phyloP scores from a whole-genome alignment of 1,284 basidiomycete species.

The Leccinum ponderosum region DNA sequence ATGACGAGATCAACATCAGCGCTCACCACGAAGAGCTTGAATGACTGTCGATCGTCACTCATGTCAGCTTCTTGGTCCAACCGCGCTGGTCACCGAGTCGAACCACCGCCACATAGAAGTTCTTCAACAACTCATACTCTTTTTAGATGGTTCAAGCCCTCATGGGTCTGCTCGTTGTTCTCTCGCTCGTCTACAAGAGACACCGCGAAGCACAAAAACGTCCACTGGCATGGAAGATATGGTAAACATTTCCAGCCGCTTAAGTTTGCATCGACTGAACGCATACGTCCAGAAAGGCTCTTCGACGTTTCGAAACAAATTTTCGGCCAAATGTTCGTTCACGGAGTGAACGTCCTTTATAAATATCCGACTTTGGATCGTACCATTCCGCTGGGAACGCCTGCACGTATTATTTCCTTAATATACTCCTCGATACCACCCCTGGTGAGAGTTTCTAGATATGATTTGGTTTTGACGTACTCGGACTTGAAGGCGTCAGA shows the following conservation, averaged over 20 bases:
- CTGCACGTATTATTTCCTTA: conserved; percentile 91
- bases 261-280: conserved; percentile 1
- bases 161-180: conserved; percentile 87
- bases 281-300: conserved; percentile 48
- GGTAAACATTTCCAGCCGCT: conserved; percentile 48
- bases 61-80: conserved; percentile 66
- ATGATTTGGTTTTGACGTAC: conserved; percentile 9
- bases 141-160: conserved; percentile 72
- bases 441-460: conserved; percentile 54
- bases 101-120: conserved; percentile 9
- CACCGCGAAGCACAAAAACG: conserved; percentile 84
- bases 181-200: conserved; percentile 86
- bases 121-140: not conserved
- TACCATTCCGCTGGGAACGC: conserved; percentile 74
- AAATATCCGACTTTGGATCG: conserved; percentile 69
- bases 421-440: conserved; percentile 94
- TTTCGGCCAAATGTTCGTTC: conserved; percentile 89
- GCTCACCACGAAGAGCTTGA: conserved; percentile 9
- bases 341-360: conserved; percentile 77
- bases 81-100: conserved; percentile 53
- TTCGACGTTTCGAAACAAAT: conserved; percentile 94
- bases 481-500: conserved; percentile 64
- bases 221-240: conserved; percentile 80
- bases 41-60: conserved; percentile 54
- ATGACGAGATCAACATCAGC: conserved; percentile 17